Base-by-base conservation (phyloP, 352 stramenopile genomes). In the Globisporangium uncinulatum region DNA sequence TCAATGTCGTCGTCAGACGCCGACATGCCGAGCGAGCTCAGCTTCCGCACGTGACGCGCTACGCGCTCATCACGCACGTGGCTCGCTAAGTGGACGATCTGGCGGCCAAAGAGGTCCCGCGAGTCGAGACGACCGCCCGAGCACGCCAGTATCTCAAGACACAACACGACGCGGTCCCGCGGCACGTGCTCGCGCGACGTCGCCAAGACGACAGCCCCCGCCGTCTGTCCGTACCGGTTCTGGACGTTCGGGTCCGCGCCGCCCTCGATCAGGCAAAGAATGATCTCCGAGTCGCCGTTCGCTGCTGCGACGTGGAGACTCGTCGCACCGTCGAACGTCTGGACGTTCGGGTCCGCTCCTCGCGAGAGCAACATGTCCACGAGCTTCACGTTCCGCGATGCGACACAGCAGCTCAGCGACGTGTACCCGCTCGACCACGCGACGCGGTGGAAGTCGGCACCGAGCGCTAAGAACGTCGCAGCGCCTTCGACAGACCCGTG, bases 371-470 rank as follows among this genome's bases (percentile, higher is more conserved):
- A 76, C 19, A 95, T 39, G 29, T 91, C 73, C 2, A 91, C 82
- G 6, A 94, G 60, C 14, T 86, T 63, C 24, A 71, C 52, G 42
- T 69, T 62, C 13, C 63, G 68, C 34, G 63, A 66, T 1, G 65
- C 54, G 0, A 89, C 75, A 9, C 73, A 70, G 65, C 87, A 88
- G 24, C 87, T 66, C 39, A 94, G 56, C 15, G 86, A 70, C 8
- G 82, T 86, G 53, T 74, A 92, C 0, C 86, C 83, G 50, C 80
- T 89, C 15, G 78, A 86, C 86, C 86, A 95, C 21, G 83, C 83
- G 8, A 87, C 65, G 8, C 62, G 59, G 52, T 70, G 61, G 24
- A 94, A 62, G 50, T 86, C 65, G 13, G 82, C 83, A n/a, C 86
- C 86, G 36, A 94, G 69, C 2, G 76, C 76, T 4, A 95, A 55